Conservation (phyloP, 768 basidiomycete genomes). For the Rhodotorula taiwanensis region DNA sequence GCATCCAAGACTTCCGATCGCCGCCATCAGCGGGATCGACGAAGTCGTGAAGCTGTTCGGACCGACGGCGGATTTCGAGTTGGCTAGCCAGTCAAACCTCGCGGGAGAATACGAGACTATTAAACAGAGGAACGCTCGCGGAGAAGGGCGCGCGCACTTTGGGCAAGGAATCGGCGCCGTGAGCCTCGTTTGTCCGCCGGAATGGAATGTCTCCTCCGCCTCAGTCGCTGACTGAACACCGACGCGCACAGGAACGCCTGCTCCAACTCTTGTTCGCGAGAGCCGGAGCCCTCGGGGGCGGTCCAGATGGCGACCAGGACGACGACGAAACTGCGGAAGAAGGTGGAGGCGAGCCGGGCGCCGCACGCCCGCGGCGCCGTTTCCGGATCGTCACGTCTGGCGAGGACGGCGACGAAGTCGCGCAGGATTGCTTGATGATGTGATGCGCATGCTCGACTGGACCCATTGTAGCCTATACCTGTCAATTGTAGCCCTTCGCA, state of each 20-base stretch:
- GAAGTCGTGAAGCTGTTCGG: slow-evolving; percentile 37
- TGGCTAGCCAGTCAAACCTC: slow-evolving; percentile 7
- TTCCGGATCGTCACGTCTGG: not conserved
- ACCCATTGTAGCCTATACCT: too few species aligned
- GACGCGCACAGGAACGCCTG: not conserved
- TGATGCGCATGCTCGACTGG: too few species aligned
- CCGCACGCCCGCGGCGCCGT: not conserved
- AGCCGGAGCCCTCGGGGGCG: not conserved
- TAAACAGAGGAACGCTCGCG: not conserved
- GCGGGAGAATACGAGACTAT: slow-evolving; percentile 8
- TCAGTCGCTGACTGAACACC: not conserved
- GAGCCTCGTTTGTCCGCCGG: too few species aligned
- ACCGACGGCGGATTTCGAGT: slow-evolving; percentile 15
- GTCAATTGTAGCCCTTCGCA: too few species aligned
- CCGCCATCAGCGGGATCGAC: slow-evolving; percentile 38
- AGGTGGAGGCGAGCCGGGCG: not conserved
- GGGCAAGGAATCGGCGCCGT: not conserved
- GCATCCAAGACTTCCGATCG: slow-evolving; percentile 36
- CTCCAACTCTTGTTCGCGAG: not conserved
- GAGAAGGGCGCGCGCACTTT: not conserved
- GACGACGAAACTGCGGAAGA: not conserved
- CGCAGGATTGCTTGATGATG: not conserved
- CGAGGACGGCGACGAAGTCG: not conserved
- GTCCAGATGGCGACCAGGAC: not conserved
- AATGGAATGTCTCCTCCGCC: too few species aligned